Percentiles rank a stretch among this genome's conserved stretches.
phyloP scores from a whole-genome alignment of 2,329 filamentous ascomycete species.

The Xylariaceae sp. region DNA sequence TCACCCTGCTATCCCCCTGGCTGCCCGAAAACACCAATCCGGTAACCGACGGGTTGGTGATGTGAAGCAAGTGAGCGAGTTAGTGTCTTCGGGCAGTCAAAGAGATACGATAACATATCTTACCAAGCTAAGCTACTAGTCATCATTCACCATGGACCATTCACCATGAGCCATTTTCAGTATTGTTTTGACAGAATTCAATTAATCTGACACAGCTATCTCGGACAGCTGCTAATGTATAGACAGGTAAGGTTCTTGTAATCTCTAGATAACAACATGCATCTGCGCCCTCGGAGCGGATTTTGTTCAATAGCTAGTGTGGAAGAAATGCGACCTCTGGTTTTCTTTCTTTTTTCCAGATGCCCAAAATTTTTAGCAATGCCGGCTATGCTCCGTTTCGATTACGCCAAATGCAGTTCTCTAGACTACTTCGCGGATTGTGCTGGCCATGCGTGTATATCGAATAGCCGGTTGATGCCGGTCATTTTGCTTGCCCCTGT shows the following conservation, averaged over 20 bases:
- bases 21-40: too few species aligned
- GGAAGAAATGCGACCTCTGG: neutral
- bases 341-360: conserved; percentile 7
- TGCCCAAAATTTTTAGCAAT: conserved; percentile 16
- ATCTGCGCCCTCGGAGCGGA: conserved; percentile 1
- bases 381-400: conserved; percentile 10
- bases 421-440: neutral
- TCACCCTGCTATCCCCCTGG: too few species aligned
- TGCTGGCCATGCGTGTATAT: conserved; percentile 10
- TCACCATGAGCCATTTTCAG: too few species aligned
- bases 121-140: too few species aligned
- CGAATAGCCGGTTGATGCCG: conserved; percentile 4
- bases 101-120: too few species aligned
- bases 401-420: conserved; percentile 18
- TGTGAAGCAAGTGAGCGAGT: too few species aligned
- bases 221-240: conserved; percentile 10
- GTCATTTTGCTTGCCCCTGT: conserved; percentile 3
- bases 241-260: neutral
- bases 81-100: too few species aligned
- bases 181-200: too few species aligned
- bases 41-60: too few species aligned
- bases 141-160: too few species aligned
- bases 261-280: conserved; percentile 11
- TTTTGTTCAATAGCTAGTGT: conserved; percentile 14
- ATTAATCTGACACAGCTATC: neutral